Conservation (phyloP, 768 basidiomycete species). For the Boletus patriciae region DNA sequence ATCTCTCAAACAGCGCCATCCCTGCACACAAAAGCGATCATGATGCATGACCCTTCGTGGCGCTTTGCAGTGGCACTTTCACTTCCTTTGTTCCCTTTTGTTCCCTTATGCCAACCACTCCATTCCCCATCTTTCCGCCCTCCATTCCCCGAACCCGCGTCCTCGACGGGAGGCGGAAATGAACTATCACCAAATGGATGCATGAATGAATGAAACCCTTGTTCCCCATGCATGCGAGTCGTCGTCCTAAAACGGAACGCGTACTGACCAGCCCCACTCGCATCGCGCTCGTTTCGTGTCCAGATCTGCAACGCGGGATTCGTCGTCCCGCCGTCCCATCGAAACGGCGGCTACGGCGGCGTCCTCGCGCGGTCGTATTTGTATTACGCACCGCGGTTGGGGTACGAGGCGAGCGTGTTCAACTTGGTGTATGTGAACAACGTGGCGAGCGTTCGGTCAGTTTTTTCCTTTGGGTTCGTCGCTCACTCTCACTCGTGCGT, state of each 20-base stretch:
- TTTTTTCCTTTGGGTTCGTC: background rate
- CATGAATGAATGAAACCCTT: background rate
- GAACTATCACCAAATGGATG: no score
- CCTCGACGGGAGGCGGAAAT: constrained; percentile 5
- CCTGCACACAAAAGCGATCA: background rate
- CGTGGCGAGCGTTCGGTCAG: constrained; percentile 63
- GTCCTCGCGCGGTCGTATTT: constrained; percentile 77
- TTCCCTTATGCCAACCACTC: background rate
- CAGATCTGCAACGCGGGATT: constrained; percentile 92
- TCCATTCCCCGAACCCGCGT: background rate
- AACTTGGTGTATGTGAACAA: constrained; percentile 92
- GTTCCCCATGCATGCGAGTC: background rate
- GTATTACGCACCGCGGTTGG: constrained; percentile 75
- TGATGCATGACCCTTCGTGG: no score
- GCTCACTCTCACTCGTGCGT: background rate
- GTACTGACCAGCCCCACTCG: background rate
- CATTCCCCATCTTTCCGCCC: background rate
- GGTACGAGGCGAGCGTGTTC: constrained; percentile 80
- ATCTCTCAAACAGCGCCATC: background rate
- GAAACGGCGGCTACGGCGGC: constrained; percentile 66
- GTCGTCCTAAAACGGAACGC: background rate
- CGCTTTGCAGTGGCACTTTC: no score
- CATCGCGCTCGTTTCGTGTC: background rate
- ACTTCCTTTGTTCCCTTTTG: no score
- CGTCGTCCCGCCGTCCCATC: constrained; percentile 62